Evolutionary conservation across 805 yeast species (phyloP), one percentile per base, ranked within the genome.

Genomic region (Cyberlindnera samutprakarnensis): DNA sequence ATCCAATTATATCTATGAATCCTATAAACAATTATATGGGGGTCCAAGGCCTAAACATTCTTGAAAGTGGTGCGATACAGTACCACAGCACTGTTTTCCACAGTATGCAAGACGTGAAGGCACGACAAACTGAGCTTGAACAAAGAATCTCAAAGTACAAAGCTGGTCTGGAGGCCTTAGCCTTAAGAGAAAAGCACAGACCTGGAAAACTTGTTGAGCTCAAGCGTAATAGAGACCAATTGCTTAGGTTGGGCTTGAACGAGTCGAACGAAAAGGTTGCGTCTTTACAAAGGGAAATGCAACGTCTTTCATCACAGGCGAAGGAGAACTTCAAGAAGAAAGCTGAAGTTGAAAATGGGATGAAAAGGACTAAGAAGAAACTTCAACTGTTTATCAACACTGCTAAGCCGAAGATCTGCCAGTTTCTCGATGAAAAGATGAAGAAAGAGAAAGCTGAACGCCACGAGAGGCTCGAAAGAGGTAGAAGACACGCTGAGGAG

Each of bases 161-260:
- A 14, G 19, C 14, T 11, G 39, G 30, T 12, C 8, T 33, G 3
- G 30, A 23, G 26, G 18, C 20, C 7, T 14, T 36, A 7, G 34
- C 24, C 4, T 7, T 8, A 3, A 31, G 31, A 16, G 34, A 36
- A 27, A 31, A 27, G 26, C 15, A 14, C 10, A 33, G 39, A 4
- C 43, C 43, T 13, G 25, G 18, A 17, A 36, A 21, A 14, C 32
- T 17, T 14, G 24, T 35, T 10, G 31, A 33, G 19, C 22, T 35
- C n/a, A 40, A 37, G 34, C 30, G 17, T 6, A 30, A 37, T 25
- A 30, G 33, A 18, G 41, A 37, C 23, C 32, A 30, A 17, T 22
- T 40, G 16, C 12, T 40, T 14, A 22, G 30, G 14, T 25, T 40
- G 36, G 41, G 44, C 11, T 32, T 35, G 15, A 13, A 33, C 4